Evolutionary conservation across 768 basidiomycete species (phyloP).

Genomic region (Royoungia palumana): DNA sequence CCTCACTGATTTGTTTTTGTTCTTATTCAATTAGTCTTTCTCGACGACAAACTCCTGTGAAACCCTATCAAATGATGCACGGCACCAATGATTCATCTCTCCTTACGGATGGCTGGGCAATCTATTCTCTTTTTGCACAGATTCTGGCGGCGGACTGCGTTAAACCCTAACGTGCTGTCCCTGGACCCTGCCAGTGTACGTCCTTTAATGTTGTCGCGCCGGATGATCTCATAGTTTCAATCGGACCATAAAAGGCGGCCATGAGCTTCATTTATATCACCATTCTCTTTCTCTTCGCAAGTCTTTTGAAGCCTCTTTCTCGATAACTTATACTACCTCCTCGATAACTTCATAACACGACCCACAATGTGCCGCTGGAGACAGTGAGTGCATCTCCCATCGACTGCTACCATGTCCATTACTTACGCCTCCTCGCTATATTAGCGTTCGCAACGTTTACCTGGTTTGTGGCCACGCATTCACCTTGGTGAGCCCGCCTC

Average conservation of each 20-base stretch:
- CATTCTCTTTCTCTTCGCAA: not conserved
- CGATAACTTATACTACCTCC: not conserved
- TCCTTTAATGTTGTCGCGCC: constrained; percentile 16
- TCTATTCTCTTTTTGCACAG: constrained; percentile 28
- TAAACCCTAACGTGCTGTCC: constrained; percentile 21
- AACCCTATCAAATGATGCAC: constrained; percentile 37
- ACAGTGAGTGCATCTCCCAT: constrained; percentile 39
- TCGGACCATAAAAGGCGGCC: constrained; percentile 27
- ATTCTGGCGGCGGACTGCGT: constrained; percentile 20
- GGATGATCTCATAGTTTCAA: constrained; percentile 26
- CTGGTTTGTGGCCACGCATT: constrained; percentile 46
- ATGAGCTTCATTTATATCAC: constrained; percentile 11
- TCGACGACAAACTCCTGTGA: constrained; percentile 33
- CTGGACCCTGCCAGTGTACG: constrained; percentile 22
- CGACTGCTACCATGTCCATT: not conserved
- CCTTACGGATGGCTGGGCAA: constrained; percentile 25
- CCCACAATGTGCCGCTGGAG: constrained; percentile 50
- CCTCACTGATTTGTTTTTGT: constrained; percentile 16
- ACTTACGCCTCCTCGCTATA: not conserved
- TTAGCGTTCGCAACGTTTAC: constrained; percentile 48
- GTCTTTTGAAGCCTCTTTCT: constrained; percentile 5
- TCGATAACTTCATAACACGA: not conserved
- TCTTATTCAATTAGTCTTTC: constrained; percentile 35
- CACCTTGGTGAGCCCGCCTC: constrained; percentile 36
- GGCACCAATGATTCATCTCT: constrained; percentile 22